These are phyloP conservation scores for Sporothrix humicola DNA, from an alignment of 2,329 filamentous ascomycete species.

Conservation along the genomic window DNA sequence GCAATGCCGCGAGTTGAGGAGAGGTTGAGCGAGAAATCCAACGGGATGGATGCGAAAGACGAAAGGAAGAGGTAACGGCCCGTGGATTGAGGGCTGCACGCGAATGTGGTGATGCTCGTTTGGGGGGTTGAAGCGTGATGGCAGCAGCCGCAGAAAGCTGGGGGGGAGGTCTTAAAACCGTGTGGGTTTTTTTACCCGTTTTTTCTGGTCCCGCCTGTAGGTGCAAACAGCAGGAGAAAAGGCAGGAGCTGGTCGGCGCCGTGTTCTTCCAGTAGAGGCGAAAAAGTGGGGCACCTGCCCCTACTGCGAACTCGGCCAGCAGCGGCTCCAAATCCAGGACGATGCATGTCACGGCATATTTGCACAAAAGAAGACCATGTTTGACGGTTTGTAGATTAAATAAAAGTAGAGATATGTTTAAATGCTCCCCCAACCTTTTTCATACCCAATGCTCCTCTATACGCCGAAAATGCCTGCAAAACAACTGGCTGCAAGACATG, in stretches of 20 bases:
- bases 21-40: not conserved
- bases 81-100: not conserved
- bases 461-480: constrained; percentile 16
- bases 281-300: constrained; percentile 24
- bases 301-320: constrained; percentile 11
- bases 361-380: not conserved
- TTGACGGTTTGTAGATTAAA: not conserved
- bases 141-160: constrained; percentile 16
- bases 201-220: constrained; percentile 19
- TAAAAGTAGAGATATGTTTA: constrained; percentile 29
- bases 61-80: not conserved
- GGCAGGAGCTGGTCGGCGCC: constrained; percentile 34
- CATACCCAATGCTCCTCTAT: not conserved
- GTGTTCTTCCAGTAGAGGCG: constrained; percentile 36
- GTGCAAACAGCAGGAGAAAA: not conserved
- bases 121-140: not conserved
- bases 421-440: not conserved
- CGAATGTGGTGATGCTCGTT: constrained; percentile 18
- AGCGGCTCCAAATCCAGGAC: not conserved
- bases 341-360: not conserved
- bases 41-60: not conserved
- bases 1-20: not conserved
- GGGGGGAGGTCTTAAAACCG: constrained; percentile 28
- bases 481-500: not conserved
- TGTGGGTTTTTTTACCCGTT: constrained; percentile 26